Percentiles rank a stretch among this genome's conserved stretches.
Evolutionary conservation across 148 eudicot genomes (phyloP).

Genomic region (Cornus kousa): DNA sequence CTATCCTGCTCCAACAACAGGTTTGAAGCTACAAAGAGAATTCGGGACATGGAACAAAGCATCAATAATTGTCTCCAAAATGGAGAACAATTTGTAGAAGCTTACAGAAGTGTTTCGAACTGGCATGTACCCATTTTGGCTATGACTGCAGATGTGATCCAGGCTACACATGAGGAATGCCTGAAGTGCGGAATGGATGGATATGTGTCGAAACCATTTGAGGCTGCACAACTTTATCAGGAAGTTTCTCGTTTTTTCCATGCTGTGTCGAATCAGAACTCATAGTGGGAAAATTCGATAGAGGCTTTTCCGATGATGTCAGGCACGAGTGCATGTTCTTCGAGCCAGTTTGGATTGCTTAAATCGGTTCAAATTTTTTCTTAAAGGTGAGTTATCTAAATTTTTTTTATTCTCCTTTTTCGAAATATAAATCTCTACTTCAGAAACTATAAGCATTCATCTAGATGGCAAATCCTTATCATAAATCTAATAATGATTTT

Average conservation of each 20-base stretch:
- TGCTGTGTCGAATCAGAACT: constrained; percentile 28
- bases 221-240: constrained; percentile 82
- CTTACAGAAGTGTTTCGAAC: constrained; percentile 35
- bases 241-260: constrained; percentile 81
- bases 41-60: constrained; percentile 57
- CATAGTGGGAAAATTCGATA: constrained; percentile 19
- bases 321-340: constrained; percentile 24
- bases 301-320: constrained; percentile 12
- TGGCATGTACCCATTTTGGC: constrained; percentile 92
- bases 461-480: neutral
- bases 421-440: neutral
- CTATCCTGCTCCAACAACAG: constrained; percentile 29
- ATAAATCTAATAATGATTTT: neutral
- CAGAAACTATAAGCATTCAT: neutral
- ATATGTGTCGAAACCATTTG: constrained; percentile 93
- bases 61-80: constrained; percentile 35
- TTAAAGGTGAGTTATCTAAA: constrained; percentile 20
- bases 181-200: constrained; percentile 84
- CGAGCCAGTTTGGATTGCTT: constrained; percentile 23
- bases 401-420: too few species aligned
- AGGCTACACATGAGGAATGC: constrained; percentile 91
- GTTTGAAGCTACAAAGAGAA: constrained; percentile 80
- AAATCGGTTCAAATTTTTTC: constrained; percentile 15
- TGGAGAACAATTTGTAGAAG: constrained; percentile 38
- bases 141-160: constrained; percentile 98